phyloP scores from a whole-genome alignment of 495 filamentous ascomycete species.

The Cairneyella variabilis region DNA sequence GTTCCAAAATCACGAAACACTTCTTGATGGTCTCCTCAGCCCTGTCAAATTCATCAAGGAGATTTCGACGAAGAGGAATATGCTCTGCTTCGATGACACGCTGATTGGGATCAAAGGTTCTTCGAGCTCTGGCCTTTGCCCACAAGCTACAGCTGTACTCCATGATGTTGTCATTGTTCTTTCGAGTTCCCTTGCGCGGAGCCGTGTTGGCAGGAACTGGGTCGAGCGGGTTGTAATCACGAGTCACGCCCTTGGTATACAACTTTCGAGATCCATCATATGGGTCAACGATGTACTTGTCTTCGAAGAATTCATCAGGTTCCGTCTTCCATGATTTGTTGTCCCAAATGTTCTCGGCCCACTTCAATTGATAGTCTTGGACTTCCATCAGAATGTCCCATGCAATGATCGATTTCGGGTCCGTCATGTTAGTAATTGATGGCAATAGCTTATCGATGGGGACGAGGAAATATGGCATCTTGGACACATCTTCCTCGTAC shows the following conservation, averaged over 20 bases:
- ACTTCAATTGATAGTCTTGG: conserved; percentile 41
- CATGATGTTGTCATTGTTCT: conserved; percentile 55
- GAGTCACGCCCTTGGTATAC: conserved; percentile 37
- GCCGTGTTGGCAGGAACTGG: conserved; percentile 49
- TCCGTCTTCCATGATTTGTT: conserved; percentile 20
- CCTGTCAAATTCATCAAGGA: conserved; percentile 76
- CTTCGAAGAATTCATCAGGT: conserved; percentile 51
- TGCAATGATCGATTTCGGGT: conserved; percentile 50
- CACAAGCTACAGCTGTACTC: conserved; percentile 60
- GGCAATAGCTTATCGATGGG: conserved; percentile 42
- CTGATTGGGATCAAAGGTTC: conserved; percentile 55
- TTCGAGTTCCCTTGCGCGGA: conserved; percentile 35
- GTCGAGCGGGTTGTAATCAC: conserved; percentile 39
- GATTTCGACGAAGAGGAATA: conserved; percentile 72
- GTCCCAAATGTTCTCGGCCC: conserved; percentile 42
- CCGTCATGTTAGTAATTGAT: conserved; percentile 18
- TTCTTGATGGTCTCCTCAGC: conserved; percentile 29
- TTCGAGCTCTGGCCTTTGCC: conserved; percentile 43
- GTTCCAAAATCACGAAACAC: conserved; percentile 47
- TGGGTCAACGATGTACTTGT: conserved; percentile 68
- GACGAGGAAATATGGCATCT: conserved; percentile 82
- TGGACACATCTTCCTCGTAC: conserved; percentile 57
- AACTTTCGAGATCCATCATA: conserved; percentile 69
- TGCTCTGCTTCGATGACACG: conserved; percentile 74
- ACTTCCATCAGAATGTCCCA: conserved; percentile 58